Base-by-base conservation (phyloP, 768 basidiomycete genomes). In the Lactifluus echinatus region DNA sequence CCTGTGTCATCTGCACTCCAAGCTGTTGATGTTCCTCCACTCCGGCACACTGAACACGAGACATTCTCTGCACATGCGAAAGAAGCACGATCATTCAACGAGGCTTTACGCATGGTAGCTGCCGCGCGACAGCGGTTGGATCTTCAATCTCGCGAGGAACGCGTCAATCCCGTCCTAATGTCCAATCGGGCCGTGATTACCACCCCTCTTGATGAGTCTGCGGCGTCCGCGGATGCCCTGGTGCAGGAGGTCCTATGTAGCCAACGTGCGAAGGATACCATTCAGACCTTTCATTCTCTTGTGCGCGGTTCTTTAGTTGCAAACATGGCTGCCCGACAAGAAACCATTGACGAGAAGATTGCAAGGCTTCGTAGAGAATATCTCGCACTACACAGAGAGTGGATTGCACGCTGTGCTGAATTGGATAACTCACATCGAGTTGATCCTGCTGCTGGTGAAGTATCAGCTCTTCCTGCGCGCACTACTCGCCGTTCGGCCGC, bases 401-500 rank as follows among this genome's bases (percentile, higher is more conserved):
- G 92, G 92, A 56, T 81, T 28, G 75, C 74, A 2, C 85, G 89
- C 62, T 91, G 91, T 67, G 72, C 75, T 14, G 73, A 76, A 39
- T 74, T 95, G 59, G 88, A 91, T 64, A 78, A 82, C 33, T 76
- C 28, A 78, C 78, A 63, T 71, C 71, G 5, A 62, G 70, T 34
- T 73, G 78, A 78, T 53, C 72, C 74, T 15, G 65, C 72, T 15
- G 69, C 69, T 4, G 53, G 60, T n/a, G 62, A 63, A 21, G 56
- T 63, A 14, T 70, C 74, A 34, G 63, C 76, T 21, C 24, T 59
- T 24, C 48, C 60, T 3, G 77, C 76, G 15, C 72, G 89, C 50
- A 84, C 86, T 40, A 90, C 89, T 8, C 80, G 89, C 28, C 82
- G 90, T 24, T 81, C 85, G 10, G 77, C 84, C 46, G 84, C 86